phyloP scores from a whole-genome alignment of 2,329 filamentous ascomycete species.

The Colletotrichum sp. region DNA sequence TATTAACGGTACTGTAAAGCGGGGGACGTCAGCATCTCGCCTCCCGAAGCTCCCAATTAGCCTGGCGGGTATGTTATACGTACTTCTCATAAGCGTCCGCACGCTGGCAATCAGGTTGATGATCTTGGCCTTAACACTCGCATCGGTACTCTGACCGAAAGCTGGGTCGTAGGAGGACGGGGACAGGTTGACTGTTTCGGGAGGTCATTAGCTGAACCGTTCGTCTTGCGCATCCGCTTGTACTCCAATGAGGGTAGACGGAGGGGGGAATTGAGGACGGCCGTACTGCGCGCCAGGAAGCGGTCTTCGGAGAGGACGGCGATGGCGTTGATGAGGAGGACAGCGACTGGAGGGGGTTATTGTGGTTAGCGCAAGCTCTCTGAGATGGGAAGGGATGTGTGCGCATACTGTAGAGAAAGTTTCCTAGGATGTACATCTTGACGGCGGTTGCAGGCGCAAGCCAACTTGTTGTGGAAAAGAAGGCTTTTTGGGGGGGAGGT shows the following conservation, averaged over 20 bases:
- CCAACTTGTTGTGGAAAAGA: neutral
- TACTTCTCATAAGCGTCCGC: slow-evolving; percentile 90
- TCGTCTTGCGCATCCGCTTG: neutral
- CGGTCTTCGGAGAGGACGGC: slow-evolving; percentile 94
- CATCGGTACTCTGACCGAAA: slow-evolving; percentile 76
- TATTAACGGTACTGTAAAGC: slow-evolving; percentile 77
- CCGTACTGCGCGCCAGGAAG: slow-evolving; percentile 74
- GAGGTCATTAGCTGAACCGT: neutral
- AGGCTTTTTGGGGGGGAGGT: neutral
- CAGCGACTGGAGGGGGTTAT: slow-evolving; percentile 55
- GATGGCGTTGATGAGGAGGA: slow-evolving; percentile 92
- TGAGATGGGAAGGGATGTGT: neutral
- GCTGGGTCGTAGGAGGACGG: slow-evolving; percentile 72
- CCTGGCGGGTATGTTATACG: neutral
- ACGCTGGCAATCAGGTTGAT: slow-evolving; percentile 91
- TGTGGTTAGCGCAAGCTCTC: neutral
- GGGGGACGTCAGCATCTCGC: neutral
- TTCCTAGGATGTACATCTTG: slow-evolving; percentile 71
- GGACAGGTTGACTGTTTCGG: slow-evolving; percentile 75
- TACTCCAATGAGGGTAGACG: no score
- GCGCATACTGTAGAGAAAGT: slow-evolving; percentile 67
- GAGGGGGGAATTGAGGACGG: neutral
- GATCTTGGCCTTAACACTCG: slow-evolving; percentile 84
- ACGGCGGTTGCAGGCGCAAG: neutral
- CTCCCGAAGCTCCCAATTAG: neutral